Evolutionary conservation across 495 filamentous ascomycete species (phyloP), one percentile per base, ranked within the genome.

Genomic region (Thermochaetoides thermophila): DNA sequence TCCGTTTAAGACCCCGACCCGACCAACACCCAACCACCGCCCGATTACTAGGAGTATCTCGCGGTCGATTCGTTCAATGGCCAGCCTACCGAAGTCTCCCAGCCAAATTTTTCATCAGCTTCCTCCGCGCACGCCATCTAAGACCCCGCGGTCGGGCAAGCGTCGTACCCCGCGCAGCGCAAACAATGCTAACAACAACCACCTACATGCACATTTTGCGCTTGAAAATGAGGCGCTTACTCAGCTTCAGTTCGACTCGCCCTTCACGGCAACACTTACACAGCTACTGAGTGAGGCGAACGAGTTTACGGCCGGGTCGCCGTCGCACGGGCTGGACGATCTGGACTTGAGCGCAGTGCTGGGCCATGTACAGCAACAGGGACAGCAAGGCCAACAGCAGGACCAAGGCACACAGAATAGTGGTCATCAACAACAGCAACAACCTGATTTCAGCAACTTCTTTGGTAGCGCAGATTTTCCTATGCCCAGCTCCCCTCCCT

Each of bases 231-330:
- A 40, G 19, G 28, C 26, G 18, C 30, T 30, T 9, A n/a, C 14
- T 26, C 25, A 31, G 26, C 24, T 21, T n/a, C 29, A 47, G n/a
- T 57, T 64, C 32, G 56, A 63, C 21, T 61, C 71, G 6, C 75
- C 76, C 1, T 64, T 77, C 41, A 73, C 74, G 0, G 61, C 59
- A n/a, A 66, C 70, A 11, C 56, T 80, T 4, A 65, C 64, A 38
- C 62, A 73, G 41, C 44, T 80, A 18, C 59, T 80, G 15, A 70
- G 68, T 18, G 66, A 73, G 30, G 55, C 65, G 2, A 59, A 67
- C 31, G 54, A 66, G 13, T 61, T 57, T 32, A 54, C 55, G 5
- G 51, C 56, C 16, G 44, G 49, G 10, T 50, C 55, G 31, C 51
- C 57, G 1, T 49, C 50, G 6, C 56, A 57, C 27, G 39, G 48